Base-by-base conservation (phyloP, 2,329 filamentous ascomycete species). In the Xylariomycetidae sp. region DNA sequence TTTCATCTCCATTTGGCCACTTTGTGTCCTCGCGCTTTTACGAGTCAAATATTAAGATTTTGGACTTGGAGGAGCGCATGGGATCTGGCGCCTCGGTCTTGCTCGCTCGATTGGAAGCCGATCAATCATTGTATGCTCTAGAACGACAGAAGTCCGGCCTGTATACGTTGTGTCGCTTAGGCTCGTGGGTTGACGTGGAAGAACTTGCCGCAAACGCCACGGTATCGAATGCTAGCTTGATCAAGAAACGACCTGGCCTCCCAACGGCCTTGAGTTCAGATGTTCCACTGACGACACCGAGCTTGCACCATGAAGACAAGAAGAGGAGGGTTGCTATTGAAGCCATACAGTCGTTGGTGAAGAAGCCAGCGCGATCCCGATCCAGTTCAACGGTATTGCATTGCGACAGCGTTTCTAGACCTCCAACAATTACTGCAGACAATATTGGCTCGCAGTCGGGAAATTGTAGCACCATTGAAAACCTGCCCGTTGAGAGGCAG, bases 91-190 rank as follows among this genome's bases (percentile, higher is more conserved):
- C 71, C 11, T 71, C 70, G 37, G 62, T 85, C 12, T 67, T 87
- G 8, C 64, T 87, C 38, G 80, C 77, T 17, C 67, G 75, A 37
- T 67, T 74, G 27, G 74, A 82, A 27, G 62, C 68, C 16, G 70
- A 67, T 40, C 64, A 67, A 36, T 65, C 63, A 22, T 42, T 75
- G 0, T 83, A 77, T 52, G 80, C 72, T 10, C 61, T 86, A n/a
- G 85, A 89, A 61, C 70, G 76, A 16, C 76, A 85, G 22, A 63
- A 68, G 12, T 58, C 63, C 29, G 71, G 72, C 1, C 63, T 82
- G 4, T 89, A 85, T 54, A 74, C 76, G 9, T 54, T 87, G 16
- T 88, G 81, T 56, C 80, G 74, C 48, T 63, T 92, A 27, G 81
- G 77, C 2, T 58, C 64, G 14, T 86, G 82, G 81, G 69, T 85